phyloP scores from a whole-genome alignment of 768 basidiomycete species.

The Auriscalpium vulgare region DNA sequence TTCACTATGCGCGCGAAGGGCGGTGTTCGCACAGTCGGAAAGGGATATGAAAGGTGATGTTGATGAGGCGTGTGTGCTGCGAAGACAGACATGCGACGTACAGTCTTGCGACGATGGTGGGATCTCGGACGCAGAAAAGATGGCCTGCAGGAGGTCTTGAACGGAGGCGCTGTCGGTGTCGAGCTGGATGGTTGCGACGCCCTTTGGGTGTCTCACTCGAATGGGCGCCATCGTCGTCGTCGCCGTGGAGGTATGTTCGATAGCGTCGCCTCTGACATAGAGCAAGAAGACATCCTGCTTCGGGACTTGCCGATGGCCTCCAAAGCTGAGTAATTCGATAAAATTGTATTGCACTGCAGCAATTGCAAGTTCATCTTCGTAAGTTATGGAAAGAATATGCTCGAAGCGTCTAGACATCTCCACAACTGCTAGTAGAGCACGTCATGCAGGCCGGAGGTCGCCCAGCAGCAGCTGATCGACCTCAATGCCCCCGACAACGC shows the following conservation, averaged over 20 bases:
- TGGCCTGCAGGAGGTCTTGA: constrained; percentile 65
- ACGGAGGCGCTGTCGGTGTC: constrained; percentile 56
- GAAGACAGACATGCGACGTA: constrained; percentile 30
- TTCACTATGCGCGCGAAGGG: constrained; percentile 42
- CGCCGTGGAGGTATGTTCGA: background rate
- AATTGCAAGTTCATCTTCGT: too few relatives aligned
- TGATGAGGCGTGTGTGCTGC: background rate
- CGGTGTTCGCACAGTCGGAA: background rate
- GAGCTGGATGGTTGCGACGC: constrained; percentile 70
- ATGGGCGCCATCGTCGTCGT: constrained; percentile 50
- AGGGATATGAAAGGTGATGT: too few relatives aligned
- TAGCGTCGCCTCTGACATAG: background rate
- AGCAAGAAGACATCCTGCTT: too few relatives aligned
- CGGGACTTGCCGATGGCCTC: background rate
- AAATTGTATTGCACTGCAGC: too few relatives aligned
- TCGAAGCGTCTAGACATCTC: too few relatives aligned
- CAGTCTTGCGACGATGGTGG: constrained; percentile 70
- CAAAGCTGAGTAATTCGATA: background rate
- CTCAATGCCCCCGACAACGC: too few relatives aligned
- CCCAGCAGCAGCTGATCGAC: too few relatives aligned
- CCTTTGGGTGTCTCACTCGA: constrained; percentile 79
- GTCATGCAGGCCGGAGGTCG: too few relatives aligned
- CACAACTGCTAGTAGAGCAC: too few relatives aligned
- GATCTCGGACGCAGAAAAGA: constrained; percentile 61
- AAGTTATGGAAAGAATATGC: too few relatives aligned